A percentile compares a stretch with the other conserved stretches of the same genome.
These are phyloP conservation scores for Coemansia asiatica DNA, from an alignment of 192 early-diverging fungal species.

Conservation along the genomic window DNA sequence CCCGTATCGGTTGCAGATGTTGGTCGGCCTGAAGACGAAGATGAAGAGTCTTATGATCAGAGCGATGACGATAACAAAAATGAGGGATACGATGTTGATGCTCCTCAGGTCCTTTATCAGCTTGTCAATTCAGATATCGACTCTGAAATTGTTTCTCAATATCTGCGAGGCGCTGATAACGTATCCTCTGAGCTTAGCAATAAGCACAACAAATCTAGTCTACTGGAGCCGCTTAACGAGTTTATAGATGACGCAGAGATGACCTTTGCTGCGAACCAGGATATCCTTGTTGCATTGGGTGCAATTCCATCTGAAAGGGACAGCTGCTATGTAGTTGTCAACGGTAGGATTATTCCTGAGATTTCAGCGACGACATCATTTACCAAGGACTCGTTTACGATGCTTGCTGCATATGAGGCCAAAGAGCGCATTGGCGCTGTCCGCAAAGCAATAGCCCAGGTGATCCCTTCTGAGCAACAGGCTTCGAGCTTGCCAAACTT, in stretches of 20 bases:
- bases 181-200: not conserved
- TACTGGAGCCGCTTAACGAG: constrained; percentile 5
- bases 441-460: constrained; percentile 12
- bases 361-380: constrained; percentile 53
- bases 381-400: constrained; percentile 57
- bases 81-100: constrained; percentile 29
- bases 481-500: not conserved
- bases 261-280: constrained; percentile 16
- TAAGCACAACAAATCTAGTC: not conserved
- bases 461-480: constrained; percentile 6
- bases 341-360: constrained; percentile 61
- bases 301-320: constrained; percentile 15
- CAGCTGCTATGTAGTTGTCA: constrained; percentile 56
- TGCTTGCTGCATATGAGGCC: constrained; percentile 63
- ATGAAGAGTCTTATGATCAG: constrained; percentile 13
- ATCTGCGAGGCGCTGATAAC: constrained; percentile 2
- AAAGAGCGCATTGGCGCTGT: constrained; percentile 51
- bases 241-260: constrained; percentile 26
- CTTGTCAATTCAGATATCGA: constrained; percentile 13
- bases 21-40: constrained; percentile 12
- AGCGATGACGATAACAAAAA: constrained; percentile 24
- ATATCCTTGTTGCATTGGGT: constrained; percentile 7
- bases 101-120: constrained; percentile 37
- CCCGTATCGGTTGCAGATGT: not conserved
- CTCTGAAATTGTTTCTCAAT: constrained; percentile 1